Base-by-base conservation (phyloP, 2,329 filamentous ascomycete species). In the Neurospora sp. region DNA sequence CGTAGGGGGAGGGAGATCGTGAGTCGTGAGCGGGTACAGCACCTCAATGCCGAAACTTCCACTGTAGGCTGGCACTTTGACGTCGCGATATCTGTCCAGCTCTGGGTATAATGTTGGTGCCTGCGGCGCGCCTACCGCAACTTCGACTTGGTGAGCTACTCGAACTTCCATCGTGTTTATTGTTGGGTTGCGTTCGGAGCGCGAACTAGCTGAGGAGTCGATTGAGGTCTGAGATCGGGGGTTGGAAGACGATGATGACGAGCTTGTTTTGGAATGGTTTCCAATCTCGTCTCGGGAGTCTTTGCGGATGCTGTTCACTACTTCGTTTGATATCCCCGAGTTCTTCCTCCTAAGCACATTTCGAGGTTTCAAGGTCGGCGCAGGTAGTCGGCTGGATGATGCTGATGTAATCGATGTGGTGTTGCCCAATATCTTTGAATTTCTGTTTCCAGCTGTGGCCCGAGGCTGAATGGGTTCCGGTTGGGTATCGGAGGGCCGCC, bases 1-100 rank as follows among this genome's bases (percentile, higher is more conserved):
- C 6, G 88, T 90, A 9, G 88, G 88, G 7, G 89, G 87, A n/a
- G 89, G 87, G 6, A 91, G 81, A 74, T 91, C 85, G 69, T 91
- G 86, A 3, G 88, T 90, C 38, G 88, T 83, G 28, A 90, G 78
- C 52, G 85, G 85, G 73, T 86, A 86, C 3, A 85, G 85, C 19
- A 86, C 76, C 66, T 87, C 86, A 58, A 82, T 76, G 39, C 79
- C 72, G 68, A 78, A 73, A 70, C 77, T 77, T 74, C 79, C 73
- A 73, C 77, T 76, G n/a, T 76, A 75, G 13, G 77, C 75, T 0
- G 80, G 81, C 5, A 80, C 80, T 68, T 81, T 79, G 67, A 83
- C 76, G 69, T 84, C 80, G 73, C 86, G 82, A 75, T 90, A 90
- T 39, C 88, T 83, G 76, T 90, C 88, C 19, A 90, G 78, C 73